These are phyloP conservation scores for Coniochaeta sp. DNA, from an alignment of 2,329 filamentous ascomycete species.

Conservation along the genomic window DNA sequence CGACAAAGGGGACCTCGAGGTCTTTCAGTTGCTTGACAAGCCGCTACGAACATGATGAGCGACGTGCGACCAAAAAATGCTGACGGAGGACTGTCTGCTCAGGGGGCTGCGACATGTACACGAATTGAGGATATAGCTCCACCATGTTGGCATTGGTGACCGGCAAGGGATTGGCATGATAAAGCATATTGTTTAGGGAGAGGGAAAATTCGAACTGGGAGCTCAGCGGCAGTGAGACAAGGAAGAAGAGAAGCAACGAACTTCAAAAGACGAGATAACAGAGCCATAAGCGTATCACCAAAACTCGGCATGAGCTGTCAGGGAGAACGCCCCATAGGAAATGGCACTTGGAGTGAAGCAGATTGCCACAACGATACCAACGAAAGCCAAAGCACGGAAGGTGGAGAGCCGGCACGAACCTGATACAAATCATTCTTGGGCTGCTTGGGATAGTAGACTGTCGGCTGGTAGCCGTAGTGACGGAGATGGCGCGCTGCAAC, in stretches of 20 bases:
- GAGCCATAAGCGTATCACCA: neutral
- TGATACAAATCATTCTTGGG: slow-evolving; percentile 86
- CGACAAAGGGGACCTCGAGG: slow-evolving; percentile 73
- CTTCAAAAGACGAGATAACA: neutral
- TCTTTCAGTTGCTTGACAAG: slow-evolving; percentile 79
- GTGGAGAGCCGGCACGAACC: slow-evolving; percentile 35
- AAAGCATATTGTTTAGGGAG: neutral
- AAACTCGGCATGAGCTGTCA: slow-evolving; percentile 5
- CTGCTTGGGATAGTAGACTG: slow-evolving; percentile 88
- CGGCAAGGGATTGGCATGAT: neutral
- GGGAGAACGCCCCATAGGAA: neutral
- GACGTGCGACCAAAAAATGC: slow-evolving; percentile 8
- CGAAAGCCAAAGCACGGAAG: neutral
- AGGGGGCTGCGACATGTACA: neutral
- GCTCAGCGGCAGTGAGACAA: neutral
- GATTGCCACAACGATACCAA: neutral
- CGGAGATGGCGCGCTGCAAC: slow-evolving; percentile 88
- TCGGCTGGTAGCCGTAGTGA: slow-evolving; percentile 86
- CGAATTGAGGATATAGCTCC: neutral
- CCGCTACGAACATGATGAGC: slow-evolving; percentile 47
- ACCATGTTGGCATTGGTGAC: neutral
- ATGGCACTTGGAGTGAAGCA: slow-evolving; percentile 8
- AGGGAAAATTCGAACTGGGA: neutral
- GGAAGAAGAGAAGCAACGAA: neutral
- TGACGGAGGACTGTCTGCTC: neutral